These are phyloP conservation scores for Claviceps africana DNA, from an alignment of 2,329 filamentous ascomycete species.

Conservation along the genomic window DNA sequence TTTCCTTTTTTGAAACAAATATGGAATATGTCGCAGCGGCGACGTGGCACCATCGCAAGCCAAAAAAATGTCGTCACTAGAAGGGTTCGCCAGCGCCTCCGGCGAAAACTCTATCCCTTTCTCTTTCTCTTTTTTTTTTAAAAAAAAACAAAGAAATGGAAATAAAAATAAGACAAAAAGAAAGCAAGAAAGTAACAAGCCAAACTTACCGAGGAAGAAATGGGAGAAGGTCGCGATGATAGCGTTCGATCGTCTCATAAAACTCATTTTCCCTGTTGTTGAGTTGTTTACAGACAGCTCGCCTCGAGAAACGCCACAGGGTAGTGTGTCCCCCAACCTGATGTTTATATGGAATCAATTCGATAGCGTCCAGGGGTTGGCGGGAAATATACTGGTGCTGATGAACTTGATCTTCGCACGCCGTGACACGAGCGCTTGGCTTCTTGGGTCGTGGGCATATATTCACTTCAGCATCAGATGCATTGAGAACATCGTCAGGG, in stretches of 20 bases:
- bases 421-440: slow-evolving; percentile 24
- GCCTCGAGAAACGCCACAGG: slow-evolving; percentile 85
- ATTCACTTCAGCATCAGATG: slow-evolving; percentile 27
- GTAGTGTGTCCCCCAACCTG: slow-evolving; percentile 96
- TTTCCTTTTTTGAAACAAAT: background rate
- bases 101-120: too few relatives aligned
- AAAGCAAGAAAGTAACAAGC: background rate
- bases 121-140: too few relatives aligned
- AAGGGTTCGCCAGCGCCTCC: too few relatives aligned
- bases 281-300: slow-evolving; percentile 93
- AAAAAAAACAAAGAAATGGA: background rate
- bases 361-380: slow-evolving; percentile 73
- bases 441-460: slow-evolving; percentile 14
- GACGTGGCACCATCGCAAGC: background rate
- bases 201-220: slow-evolving; percentile 68
- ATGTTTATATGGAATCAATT: slow-evolving; percentile 92
- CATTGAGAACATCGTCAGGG: slow-evolving; percentile 23
- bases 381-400: slow-evolving; percentile 37
- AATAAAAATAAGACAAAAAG: background rate
- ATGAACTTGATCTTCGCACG: slow-evolving; percentile 34
- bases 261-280: slow-evolving; percentile 98
- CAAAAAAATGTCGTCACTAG: background rate
- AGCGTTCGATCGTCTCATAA: slow-evolving; percentile 87
- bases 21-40: background rate
- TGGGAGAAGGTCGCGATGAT: slow-evolving; percentile 76